Evolutionary conservation across 176 grass and related monocot genomes (phyloP).

Genomic region (Pontederia crassipes): DNA sequence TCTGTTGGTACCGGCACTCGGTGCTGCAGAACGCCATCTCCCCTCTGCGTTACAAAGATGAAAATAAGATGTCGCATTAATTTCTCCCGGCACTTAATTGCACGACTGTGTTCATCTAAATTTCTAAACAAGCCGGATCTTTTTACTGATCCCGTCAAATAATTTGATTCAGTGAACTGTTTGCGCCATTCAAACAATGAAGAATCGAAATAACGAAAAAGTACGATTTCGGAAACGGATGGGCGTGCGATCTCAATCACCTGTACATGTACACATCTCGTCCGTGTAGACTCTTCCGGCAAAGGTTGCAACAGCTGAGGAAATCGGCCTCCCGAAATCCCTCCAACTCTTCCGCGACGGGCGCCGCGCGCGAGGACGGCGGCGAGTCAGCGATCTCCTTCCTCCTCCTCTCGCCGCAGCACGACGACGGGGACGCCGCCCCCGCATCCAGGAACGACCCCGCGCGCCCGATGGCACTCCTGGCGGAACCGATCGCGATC

Average conservation of each 20-base stretch:
- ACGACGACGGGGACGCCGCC: conserved; percentile 29
- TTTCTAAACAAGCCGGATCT: not conserved
- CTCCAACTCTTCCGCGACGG: not conserved
- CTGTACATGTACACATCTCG: conserved; percentile 46
- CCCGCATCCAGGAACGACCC: conserved; percentile 36
- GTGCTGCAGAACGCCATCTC: conserved; percentile 89
- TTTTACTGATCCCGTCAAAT: too few relatives aligned
- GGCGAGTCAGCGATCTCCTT: not conserved
- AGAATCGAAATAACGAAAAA: not conserved
- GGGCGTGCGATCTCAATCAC: conserved; percentile 11
- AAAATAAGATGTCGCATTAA: not conserved
- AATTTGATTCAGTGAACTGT: not conserved
- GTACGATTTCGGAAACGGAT: not conserved
- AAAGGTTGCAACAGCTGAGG: conserved; percentile 34
- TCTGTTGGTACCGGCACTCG: conserved; percentile 30
- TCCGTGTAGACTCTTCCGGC: conserved; percentile 16
- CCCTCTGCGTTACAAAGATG: conserved; percentile 26
- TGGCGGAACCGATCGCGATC: conserved; percentile 1
- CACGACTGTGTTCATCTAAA: not conserved
- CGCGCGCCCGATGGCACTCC: not conserved
- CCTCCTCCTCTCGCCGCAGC: not conserved
- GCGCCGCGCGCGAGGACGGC: not conserved
- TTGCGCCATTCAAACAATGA: not conserved
- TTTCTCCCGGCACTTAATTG: not conserved
- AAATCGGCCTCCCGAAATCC: conserved; percentile 35